Base-by-base conservation (phyloP, 139 green algal species). In the Eudorina sp. region DNA sequence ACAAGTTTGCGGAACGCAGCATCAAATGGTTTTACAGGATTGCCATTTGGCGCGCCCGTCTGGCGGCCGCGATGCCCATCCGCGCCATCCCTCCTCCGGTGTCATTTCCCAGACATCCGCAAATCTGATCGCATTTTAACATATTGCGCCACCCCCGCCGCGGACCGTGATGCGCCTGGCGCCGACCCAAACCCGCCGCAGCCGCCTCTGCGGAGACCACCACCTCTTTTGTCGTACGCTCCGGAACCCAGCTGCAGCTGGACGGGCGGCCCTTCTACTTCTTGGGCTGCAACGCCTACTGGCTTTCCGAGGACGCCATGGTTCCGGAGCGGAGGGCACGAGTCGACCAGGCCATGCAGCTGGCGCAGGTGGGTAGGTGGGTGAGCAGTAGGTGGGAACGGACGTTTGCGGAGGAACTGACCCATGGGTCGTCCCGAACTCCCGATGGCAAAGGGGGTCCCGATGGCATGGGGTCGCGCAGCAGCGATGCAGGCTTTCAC, bases 221-320 rank as follows among this genome's bases (percentile, higher is more conserved):
- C n/a, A 14, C 74, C 45, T 76, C 62, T 11, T 88, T 88, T 66
- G 82, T 88, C 19, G 6, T 2, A 1, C 82, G 82, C 68, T 45
- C 8, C 46, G 82, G 82, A 7, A 29, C 23, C 16, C 82, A 31
- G 46, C 45, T 88, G 31, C 19, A 9, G 0, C 34, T 74, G 31
- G 45, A 36, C 7, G 82, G 82, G 5, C 45, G 23, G 36, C 64
- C 66, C 21, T 80, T 66, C 34, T 53, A 68, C 66, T 88, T 88
- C 66, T 9, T 88, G 34, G 82, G 82, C 46, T 70, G 34, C 31
- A 88, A 88, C 31, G 82, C 82, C 46, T 88, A 88, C 66, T 58
- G 53, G 46, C 64, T 88, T 43, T 1, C 25, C 19, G 80, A 69
- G 19, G 66, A 79, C 66, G 82, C 66, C 3, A 14, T 36, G 82